Evolutionary conservation across 768 basidiomycete genomes (phyloP).

Genomic region (Atractiella rhizophila): DNA sequence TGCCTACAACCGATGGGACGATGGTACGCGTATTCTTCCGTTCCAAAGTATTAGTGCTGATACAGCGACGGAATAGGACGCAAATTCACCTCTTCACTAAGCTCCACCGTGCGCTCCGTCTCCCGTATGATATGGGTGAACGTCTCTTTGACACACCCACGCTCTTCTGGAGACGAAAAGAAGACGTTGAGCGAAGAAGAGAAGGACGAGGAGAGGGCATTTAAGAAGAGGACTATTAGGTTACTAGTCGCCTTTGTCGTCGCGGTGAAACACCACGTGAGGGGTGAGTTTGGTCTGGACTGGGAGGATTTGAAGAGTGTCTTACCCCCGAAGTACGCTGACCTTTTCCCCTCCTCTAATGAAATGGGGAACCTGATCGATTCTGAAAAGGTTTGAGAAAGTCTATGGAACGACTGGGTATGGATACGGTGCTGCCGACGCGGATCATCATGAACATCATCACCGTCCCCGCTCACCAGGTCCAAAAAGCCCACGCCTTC

Average conservation of each 20-base stretch:
- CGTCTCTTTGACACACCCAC: conserved; percentile 5
- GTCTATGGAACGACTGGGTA: no score
- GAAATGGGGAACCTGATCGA: no score
- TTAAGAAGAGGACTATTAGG: conserved; percentile 8
- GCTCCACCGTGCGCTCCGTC: conserved; percentile 3
- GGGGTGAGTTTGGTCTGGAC: conserved; percentile 7
- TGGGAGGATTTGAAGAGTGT: conserved; percentile 8
- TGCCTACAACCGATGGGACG: conserved; percentile 11
- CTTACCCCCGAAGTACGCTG: no score
- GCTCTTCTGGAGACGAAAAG: no score
- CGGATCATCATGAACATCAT: no score
- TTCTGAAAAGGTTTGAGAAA: no score
- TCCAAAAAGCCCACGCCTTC: no score
- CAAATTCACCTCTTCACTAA: not conserved
- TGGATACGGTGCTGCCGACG: no score
- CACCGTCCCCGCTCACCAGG: no score
- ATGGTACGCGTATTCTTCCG: not conserved
- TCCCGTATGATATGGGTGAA: conserved; percentile 9
- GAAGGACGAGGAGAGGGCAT: no score
- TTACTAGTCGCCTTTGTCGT: conserved; percentile 11
- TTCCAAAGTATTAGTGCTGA: not conserved
- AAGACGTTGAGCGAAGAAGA: no score
- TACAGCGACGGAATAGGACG: fast-evolving
- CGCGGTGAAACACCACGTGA: conserved; percentile 8
- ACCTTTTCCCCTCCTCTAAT: no score